Evolutionary conservation across 1,284 basidiomycete species (phyloP).

Genomic region (Leccinum angustisporum): DNA sequence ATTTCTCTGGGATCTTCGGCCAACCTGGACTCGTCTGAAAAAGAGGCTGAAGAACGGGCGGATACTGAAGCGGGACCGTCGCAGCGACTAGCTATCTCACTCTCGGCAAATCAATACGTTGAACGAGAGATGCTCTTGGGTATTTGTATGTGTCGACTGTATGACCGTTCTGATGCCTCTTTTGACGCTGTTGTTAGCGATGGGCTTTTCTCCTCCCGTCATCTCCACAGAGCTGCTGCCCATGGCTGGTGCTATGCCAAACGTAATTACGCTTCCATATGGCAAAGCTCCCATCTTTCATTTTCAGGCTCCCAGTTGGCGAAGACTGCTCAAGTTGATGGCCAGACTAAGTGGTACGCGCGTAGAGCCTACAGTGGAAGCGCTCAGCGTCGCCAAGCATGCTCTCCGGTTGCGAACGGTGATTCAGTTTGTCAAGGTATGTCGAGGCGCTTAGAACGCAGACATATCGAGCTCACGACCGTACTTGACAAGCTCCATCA

Average conservation of each 20-base stretch:
- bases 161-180: neutral
- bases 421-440: constrained; percentile 72
- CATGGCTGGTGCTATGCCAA: constrained; percentile 60
- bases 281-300: constrained; percentile 66
- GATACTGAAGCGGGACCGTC: constrained; percentile 22
- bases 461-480: neutral
- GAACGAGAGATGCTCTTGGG: constrained; percentile 61
- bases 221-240: constrained; percentile 47
- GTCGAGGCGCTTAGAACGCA: constrained; percentile 1
- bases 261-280: constrained; percentile 68
- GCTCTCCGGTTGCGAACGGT: constrained; percentile 67
- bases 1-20: constrained; percentile 21
- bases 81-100: constrained; percentile 14
- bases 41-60: constrained; percentile 19
- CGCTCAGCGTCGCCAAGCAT: constrained; percentile 54
- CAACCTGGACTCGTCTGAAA: constrained; percentile 18
- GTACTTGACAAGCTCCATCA: constrained; percentile 51
- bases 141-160: constrained; percentile 55
- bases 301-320: constrained; percentile 71
- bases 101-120: constrained; percentile 56
- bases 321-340: constrained; percentile 68
- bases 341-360: constrained; percentile 66
- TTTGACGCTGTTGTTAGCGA: constrained; percentile 42
- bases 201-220: constrained; percentile 61
- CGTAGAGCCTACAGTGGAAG: constrained; percentile 68